Evolutionary conservation across 176 grass and related monocot genomes (phyloP).

Genomic region (Juncus inflexus): DNA sequence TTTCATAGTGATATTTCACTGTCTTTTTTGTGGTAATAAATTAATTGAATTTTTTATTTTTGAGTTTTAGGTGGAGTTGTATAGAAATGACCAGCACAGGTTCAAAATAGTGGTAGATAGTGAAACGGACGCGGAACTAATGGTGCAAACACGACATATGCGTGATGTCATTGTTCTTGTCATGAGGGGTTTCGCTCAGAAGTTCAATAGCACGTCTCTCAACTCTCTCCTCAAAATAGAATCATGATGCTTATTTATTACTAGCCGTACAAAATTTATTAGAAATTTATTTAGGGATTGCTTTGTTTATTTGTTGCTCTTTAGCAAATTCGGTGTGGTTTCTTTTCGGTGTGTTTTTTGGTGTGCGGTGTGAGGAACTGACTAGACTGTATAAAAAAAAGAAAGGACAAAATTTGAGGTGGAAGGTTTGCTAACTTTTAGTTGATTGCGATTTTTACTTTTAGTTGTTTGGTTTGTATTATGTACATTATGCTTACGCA

Average conservation of each 20-base stretch:
- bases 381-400: too few relatives aligned
- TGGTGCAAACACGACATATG: constrained; percentile 77
- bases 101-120: constrained; percentile 90
- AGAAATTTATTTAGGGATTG: constrained; percentile 23
- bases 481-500: too few relatives aligned
- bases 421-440: too few relatives aligned
- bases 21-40: not conserved
- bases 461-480: too few relatives aligned
- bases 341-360: constrained; percentile 20
- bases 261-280: not conserved
- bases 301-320: not conserved
- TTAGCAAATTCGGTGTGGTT: constrained; percentile 38
- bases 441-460: too few relatives aligned
- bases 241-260: constrained; percentile 30
- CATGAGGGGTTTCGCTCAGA: constrained; percentile 80
- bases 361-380: constrained; percentile 13
- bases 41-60: constrained; percentile 13
- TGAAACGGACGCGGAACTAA: constrained; percentile 67
- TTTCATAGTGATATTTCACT: not conserved
- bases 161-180: constrained; percentile 71
- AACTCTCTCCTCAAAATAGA: constrained; percentile 86
- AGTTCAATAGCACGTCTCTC: constrained; percentile 95
- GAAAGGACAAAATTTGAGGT: too few relatives aligned
- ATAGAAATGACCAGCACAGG: constrained; percentile 70
- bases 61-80: constrained; percentile 69